A percentile compares a stretch with the other conserved stretches of the same genome.
phyloP scores from a whole-genome alignment of 495 filamentous ascomycete species.

The Hyaloscypha variabilis region DNA sequence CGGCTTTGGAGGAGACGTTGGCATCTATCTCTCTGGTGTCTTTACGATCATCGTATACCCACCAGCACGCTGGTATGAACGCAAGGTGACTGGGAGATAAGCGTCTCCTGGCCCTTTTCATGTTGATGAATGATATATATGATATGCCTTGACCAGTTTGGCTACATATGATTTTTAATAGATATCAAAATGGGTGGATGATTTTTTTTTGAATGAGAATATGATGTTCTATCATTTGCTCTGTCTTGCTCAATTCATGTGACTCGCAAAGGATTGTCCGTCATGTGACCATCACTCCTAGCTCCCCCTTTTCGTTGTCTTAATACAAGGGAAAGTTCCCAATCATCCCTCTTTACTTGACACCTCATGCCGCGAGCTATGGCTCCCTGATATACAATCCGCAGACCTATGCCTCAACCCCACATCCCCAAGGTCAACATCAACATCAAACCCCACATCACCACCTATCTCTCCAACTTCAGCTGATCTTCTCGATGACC shows the following conservation, averaged over 20 bases:
- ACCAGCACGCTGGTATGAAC: slow-evolving; percentile 44
- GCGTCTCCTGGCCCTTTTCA: not conserved
- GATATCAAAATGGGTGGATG: not conserved
- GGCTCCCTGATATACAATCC: not conserved
- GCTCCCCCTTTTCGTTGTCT: too few species aligned
- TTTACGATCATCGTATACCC: slow-evolving; percentile 45
- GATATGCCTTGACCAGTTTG: not conserved
- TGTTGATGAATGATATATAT: not conserved
- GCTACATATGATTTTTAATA: not conserved
- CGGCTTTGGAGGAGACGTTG: slow-evolving; percentile 51
- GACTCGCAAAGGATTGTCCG: too few species aligned
- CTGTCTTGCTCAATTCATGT: too few species aligned
- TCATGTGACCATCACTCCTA: too few species aligned
- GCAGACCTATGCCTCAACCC: not conserved
- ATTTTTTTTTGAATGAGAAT: not conserved
- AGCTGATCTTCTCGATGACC: too few species aligned
- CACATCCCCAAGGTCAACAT: not conserved
- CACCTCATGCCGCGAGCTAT: not conserved
- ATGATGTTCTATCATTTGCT: not conserved
- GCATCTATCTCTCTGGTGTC: slow-evolving; percentile 54
- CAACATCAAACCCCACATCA: not conserved
- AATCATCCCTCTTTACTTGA: not conserved
- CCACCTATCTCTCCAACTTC: too few species aligned
- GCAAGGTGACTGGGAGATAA: slow-evolving; percentile 32
- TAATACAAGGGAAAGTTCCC: too few species aligned